Evolutionary conservation across 768 basidiomycete species (phyloP), one percentile per base, ranked within the genome.

Genomic region (Tephrocybe sp.): DNA sequence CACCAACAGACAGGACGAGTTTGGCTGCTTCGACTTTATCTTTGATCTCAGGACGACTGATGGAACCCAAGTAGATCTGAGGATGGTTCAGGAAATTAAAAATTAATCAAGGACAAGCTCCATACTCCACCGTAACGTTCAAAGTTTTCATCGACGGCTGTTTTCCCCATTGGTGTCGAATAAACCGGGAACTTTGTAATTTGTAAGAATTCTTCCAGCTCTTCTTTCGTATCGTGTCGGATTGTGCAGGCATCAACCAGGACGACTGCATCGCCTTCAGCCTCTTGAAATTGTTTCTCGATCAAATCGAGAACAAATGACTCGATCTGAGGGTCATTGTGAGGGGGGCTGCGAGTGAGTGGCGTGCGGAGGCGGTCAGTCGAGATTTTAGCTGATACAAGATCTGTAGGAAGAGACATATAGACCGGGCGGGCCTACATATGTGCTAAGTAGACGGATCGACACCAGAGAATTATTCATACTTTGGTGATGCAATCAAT

Each of bases 341-440:
- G 65, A 0, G 80, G 77, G 13, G 69, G 69, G 3, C 69, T 58
- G 8, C 73, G 72, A 29, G 74, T 71, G 8, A 88, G 72, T 6
- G 84, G 83, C 1, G 73, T 79, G 45, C 76, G 68, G 45, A 97
- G 75, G 16, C 79, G 77, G 33, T 79, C 76, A 4, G 80, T 67
- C 0, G 90, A 77, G 15, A 94, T 83, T 61, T 84, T 79, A 45
- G 74, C 69, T 59, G 79, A 75, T 3, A 87, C 86, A 45, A 95
- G 71, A 63, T 97, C 88, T 5, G 86, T 94, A 1, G 92, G 94
- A 10, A 97, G 73, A 29, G 85, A 79, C 33, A 98, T 68, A 61
- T 98, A 98, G 25, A 88, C 90, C 0, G 94, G 94, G 16, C 91
- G 83, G 23, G 85, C 87, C 80, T 90, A 55, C 13, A 27, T 13